These are phyloP conservation scores for Ballota nigra DNA, from an alignment of 257 asterid species.

Conservation along the genomic window DNA sequence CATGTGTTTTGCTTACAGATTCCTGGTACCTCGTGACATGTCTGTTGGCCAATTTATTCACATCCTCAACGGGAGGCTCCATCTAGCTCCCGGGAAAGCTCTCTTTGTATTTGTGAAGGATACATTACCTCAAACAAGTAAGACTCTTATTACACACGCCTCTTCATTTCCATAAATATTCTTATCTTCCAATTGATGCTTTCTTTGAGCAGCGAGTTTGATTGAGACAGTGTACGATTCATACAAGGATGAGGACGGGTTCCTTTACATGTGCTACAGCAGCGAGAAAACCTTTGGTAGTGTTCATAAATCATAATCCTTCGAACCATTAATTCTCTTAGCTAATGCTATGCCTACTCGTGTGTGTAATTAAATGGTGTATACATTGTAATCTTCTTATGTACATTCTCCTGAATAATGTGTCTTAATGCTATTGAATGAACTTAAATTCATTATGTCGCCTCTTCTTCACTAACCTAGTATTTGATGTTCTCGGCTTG, in stretches of 20 bases:
- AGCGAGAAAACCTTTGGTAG: slow-evolving; percentile 87
- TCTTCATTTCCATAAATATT: slow-evolving; percentile 9
- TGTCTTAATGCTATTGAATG: neutral
- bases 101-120: slow-evolving; percentile 79
- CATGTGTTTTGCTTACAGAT: slow-evolving; percentile 40
- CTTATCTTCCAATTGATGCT: neutral
- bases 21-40: slow-evolving; percentile 96
- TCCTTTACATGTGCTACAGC: slow-evolving; percentile 96
- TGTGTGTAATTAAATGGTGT: neutral
- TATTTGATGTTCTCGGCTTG: neutral
- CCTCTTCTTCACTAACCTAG: neutral
- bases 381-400: slow-evolving; percentile 16
- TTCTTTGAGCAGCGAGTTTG: slow-evolving; percentile 61
- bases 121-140: slow-evolving; percentile 95
- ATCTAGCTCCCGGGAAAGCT: slow-evolving; percentile 88
- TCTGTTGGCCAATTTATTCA: slow-evolving; percentile 89
- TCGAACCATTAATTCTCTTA: neutral
- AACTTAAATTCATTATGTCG: neutral
- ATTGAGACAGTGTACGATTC: slow-evolving; percentile 68
- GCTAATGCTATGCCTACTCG: slow-evolving; percentile 5
- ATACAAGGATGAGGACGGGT: slow-evolving; percentile 81
- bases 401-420: neutral
- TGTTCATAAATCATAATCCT: slow-evolving; percentile 2
- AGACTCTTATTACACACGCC: slow-evolving; percentile 1
- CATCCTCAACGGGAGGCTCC: slow-evolving; percentile 80